Evolutionary conservation across 176 grass and related monocot genomes (phyloP), one percentile per base, ranked within the genome.

Genomic region (Bolboschoenus planiculmis): DNA sequence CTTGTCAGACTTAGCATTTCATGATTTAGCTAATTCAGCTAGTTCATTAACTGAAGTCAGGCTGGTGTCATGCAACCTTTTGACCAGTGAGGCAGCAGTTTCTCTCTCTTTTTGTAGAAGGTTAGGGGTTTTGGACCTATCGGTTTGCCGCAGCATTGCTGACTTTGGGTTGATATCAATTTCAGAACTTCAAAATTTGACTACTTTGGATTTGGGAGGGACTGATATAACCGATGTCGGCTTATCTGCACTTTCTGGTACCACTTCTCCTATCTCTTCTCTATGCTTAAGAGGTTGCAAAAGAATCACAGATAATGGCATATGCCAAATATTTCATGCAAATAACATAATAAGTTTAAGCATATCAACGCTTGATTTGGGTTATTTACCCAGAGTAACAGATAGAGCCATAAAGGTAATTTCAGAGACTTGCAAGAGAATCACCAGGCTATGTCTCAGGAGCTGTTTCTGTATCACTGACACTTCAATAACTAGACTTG

Each of bases 1-100:
- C 72, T 88, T 98, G 88, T 95, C 95, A 66, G 95, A 98, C 50
- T 87, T 95, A 85, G 75, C 95, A 58, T 95, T 93, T 84, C 90
- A 91, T 27, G 87, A 95, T 90, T 87, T 98, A 83, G 88, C 88
- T 35, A 86, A 86, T 86, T 87, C 89, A 70, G 87, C 87, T 84
- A 85, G 81, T 61, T 93, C 85, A 33, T 83, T 98, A 58, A 47
- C 83, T 1, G 95, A 98, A 87, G 90, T 95, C 78, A 98, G 90
- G 76, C 78, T 98, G 87, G 74, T 98, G 40, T 91, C 82, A 5
- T 94, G 95, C 82, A 84, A 85, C 74, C 89, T 93, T 24, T 67
- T 98, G 81, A 98, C 95, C 23, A 93, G 95, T 62, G 95, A 95
- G 66, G 88, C 92, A 67, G 89, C 85, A 20, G 86, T 88, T 58